Evolutionary conservation across 306 rosid species (phyloP), one percentile per base, ranked within the genome.

Genomic region (Delonix regia): DNA sequence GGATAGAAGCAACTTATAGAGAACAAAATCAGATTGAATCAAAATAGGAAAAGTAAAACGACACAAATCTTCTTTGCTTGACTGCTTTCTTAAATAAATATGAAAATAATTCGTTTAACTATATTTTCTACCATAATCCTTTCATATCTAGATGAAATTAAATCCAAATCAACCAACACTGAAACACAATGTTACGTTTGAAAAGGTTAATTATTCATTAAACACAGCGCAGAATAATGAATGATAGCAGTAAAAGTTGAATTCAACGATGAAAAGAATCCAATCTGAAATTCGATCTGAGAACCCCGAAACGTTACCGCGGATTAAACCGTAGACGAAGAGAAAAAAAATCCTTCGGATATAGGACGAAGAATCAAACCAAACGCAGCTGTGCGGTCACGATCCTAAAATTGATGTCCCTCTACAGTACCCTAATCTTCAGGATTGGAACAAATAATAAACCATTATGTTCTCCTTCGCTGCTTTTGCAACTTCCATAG

Each of bases 131-230:
- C 67, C 42, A 12, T 0, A 69, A 38, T 19, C 72, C 39, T 45
- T 15, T 16, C 38, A 18, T 69, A 25, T 9, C 21, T 6, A 9
- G 13, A 24, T 22, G 60, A 11, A 74, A 68, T 49, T 6, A 7
- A 76, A 70, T 70, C 73, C 60, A 14, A 81, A 81, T 75, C 72
- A 70, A 5, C 63, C 52, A 61, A 68, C 49, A 24, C 8, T 10
- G 16, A 18, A 82, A 25, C 53, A 24, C 42, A 62, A 61, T 30
- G 14, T 12, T 12, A 27, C 34, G 1, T 76, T 19, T 9, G 38
- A 61, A 70, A 51, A 2, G 22, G 55, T 18, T 7, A 18, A 34
- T 33, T 34, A 22, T 34, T 25, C 4, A 27, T 60, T 6, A 41
- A 65, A 38, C 30, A 6, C 41, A 4, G 11, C 1, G 14, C 1